Conservation (phyloP, 148 eudicot genomes). For the Spergularia bocconei region DNA sequence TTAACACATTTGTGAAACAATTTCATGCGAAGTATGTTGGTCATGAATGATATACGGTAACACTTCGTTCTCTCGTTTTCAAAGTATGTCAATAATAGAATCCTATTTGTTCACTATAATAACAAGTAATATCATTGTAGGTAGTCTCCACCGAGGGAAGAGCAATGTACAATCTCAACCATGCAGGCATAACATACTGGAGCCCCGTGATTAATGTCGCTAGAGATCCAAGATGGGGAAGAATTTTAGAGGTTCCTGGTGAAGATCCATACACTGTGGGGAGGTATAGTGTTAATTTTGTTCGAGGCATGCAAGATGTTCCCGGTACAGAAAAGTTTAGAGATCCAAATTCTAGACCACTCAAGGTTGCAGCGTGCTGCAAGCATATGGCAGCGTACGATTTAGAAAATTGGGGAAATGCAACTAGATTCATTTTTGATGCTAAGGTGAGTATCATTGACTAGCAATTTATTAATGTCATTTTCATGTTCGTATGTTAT, state of each 20-base stretch:
- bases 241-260: slow-evolving; percentile 46
- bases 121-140: too few relatives aligned
- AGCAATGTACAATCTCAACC: slow-evolving; percentile 41
- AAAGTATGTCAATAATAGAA: too few relatives aligned
- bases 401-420: slow-evolving; percentile 45
- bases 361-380: slow-evolving; percentile 44
- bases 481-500: background rate
- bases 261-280: slow-evolving; percentile 43
- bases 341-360: slow-evolving; percentile 18
- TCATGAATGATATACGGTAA: too few relatives aligned
- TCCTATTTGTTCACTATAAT: too few relatives aligned
- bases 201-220: slow-evolving; percentile 42
- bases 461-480: background rate
- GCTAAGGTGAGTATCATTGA: slow-evolving; percentile 27
- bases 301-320: slow-evolving; percentile 33
- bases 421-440: slow-evolving; percentile 45
- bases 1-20: too few relatives aligned
- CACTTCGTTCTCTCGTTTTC: too few relatives aligned
- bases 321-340: background rate
- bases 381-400: slow-evolving; percentile 56
- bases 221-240: slow-evolving; percentile 44
- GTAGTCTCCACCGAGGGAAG: slow-evolving; percentile 33
- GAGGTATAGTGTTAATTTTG: slow-evolving; percentile 34
- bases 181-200: slow-evolving; percentile 44
- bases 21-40: too few relatives aligned